These are phyloP conservation scores for Kwoniella sp. DNA, from an alignment of 768 basidiomycete genomes.

Conservation along the genomic window DNA sequence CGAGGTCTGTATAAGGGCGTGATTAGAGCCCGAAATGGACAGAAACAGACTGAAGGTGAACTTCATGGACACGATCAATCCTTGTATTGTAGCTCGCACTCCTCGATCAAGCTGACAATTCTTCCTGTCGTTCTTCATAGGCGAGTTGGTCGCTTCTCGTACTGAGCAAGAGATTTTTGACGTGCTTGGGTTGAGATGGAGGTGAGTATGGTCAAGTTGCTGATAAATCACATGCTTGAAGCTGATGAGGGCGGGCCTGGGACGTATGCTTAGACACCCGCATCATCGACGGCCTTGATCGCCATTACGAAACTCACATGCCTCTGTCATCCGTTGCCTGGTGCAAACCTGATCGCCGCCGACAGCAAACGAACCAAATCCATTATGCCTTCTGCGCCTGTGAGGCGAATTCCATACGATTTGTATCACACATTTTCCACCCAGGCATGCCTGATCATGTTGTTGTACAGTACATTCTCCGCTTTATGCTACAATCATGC, in stretches of 20 bases:
- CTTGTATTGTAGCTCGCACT: neutral
- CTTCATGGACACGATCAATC: too few relatives aligned
- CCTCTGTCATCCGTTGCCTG: neutral
- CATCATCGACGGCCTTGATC: slow-evolving; percentile 44
- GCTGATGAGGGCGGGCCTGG: slow-evolving; percentile 1
- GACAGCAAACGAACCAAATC: too few relatives aligned
- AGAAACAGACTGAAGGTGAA: slow-evolving; percentile 67
- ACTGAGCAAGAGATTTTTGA: slow-evolving; percentile 85
- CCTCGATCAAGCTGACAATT: too few relatives aligned
- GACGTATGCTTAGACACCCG: slow-evolving; percentile 28
- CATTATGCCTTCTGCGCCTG: too few relatives aligned
- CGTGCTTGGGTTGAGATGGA: slow-evolving; percentile 61
- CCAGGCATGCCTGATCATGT: too few relatives aligned
- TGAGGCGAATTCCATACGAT: too few relatives aligned
- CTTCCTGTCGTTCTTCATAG: slow-evolving; percentile 13
- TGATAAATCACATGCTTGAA: neutral
- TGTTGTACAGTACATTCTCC: neutral
- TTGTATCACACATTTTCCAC: too few relatives aligned
- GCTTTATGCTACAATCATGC: slow-evolving; percentile 19
- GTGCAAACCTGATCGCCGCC: too few relatives aligned
- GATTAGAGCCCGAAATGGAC: slow-evolving; percentile 67
- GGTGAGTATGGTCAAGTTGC: too few relatives aligned
- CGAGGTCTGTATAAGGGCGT: slow-evolving; percentile 75
- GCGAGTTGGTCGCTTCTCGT: slow-evolving; percentile 74
- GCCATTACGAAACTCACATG: too few relatives aligned